These are phyloP conservation scores for Auricularia heimuer DNA, from an alignment of 768 basidiomycete species.

Conservation along the genomic window DNA sequence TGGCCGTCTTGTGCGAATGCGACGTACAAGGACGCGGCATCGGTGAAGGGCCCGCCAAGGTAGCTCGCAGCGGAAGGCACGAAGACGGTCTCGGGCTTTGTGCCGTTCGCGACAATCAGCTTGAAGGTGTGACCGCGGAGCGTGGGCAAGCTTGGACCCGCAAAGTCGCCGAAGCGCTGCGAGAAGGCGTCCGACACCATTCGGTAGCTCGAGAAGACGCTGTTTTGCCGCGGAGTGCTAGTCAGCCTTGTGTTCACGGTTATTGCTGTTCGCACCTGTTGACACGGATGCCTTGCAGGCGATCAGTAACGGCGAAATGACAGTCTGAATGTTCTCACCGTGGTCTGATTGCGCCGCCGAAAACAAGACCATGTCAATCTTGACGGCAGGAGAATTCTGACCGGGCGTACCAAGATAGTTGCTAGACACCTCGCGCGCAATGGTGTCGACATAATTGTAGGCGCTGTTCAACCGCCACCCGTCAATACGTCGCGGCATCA, in stretches of 20 bases:
- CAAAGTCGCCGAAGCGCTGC: constrained; percentile 49
- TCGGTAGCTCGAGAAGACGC: constrained; percentile 50
- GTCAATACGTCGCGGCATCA: neutral
- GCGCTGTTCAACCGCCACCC: constrained; percentile 18
- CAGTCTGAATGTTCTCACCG: neutral
- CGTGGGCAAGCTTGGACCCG: constrained; percentile 41
- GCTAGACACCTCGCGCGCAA: constrained; percentile 50
- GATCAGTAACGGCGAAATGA: neutral
- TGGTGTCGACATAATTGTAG: constrained; percentile 44
- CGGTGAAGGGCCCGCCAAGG: constrained; percentile 39
- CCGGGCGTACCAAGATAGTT: constrained; percentile 40
- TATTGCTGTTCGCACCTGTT: constrained; percentile 25
- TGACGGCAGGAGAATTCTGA: neutral
- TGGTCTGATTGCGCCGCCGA: neutral
- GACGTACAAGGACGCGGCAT: constrained; percentile 41
- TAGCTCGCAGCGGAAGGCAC: constrained; percentile 46
- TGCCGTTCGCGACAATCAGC: constrained; percentile 37
- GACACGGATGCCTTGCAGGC: constrained; percentile 42
- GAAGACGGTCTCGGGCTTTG: constrained; percentile 35
- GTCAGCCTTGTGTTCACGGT: neutral
- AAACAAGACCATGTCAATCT: neutral
- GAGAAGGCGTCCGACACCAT: constrained; percentile 35
- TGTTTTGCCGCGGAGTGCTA: neutral
- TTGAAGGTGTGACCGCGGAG: constrained; percentile 38
- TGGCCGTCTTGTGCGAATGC: neutral